Percentiles rank a stretch among this genome's conserved stretches.
Evolutionary conservation across 805 yeast species (phyloP).

Genomic region (Blastobotrys muscicola): DNA sequence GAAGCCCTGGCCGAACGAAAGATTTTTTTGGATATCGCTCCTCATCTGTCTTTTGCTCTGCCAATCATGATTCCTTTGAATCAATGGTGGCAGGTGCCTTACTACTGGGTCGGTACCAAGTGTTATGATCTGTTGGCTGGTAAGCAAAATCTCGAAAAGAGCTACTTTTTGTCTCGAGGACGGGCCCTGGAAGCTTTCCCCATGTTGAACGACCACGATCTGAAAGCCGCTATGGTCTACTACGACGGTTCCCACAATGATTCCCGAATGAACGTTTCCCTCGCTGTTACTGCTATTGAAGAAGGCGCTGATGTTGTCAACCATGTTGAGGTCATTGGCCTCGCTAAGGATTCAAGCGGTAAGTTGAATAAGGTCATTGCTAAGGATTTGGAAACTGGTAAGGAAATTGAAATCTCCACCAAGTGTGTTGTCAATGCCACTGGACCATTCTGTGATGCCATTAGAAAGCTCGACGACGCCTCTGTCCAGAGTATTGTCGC

Average conservation of each 20-base stretch:
- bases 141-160: slow-evolving; percentile 66
- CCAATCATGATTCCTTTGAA: slow-evolving; percentile 97
- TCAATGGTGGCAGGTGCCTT: slow-evolving; percentile 92
- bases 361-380: slow-evolving; percentile 71
- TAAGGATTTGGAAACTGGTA: slow-evolving; percentile 43
- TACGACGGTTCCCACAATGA: slow-evolving; percentile 95
- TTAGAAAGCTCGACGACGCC: slow-evolving; percentile 75
- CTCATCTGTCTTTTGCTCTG: slow-evolving; percentile 74
- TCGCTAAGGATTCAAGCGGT: slow-evolving; percentile 54
- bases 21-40: slow-evolving; percentile 81
- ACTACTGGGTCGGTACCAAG: slow-evolving; percentile 84
- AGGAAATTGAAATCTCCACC: slow-evolving; percentile 51
- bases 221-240: slow-evolving; percentile 87
- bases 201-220: slow-evolving; percentile 64
- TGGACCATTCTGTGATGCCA: slow-evolving; percentile 81
- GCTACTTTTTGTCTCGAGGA: slow-evolving; percentile 60
- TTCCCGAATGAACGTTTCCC: slow-evolving; percentile 76
- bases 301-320: slow-evolving; percentile 85
- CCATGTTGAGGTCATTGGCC: slow-evolving; percentile 71
- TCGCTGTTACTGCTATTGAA: slow-evolving; percentile 78
- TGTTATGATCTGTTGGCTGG: slow-evolving; percentile 92
- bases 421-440: slow-evolving; percentile 84
- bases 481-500: slow-evolving; percentile 66
- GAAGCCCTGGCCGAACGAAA: slow-evolving; percentile 85
- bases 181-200: slow-evolving; percentile 72